Conservation (phyloP, 805 yeast genomes). For the Candida rishiriensis region DNA sequence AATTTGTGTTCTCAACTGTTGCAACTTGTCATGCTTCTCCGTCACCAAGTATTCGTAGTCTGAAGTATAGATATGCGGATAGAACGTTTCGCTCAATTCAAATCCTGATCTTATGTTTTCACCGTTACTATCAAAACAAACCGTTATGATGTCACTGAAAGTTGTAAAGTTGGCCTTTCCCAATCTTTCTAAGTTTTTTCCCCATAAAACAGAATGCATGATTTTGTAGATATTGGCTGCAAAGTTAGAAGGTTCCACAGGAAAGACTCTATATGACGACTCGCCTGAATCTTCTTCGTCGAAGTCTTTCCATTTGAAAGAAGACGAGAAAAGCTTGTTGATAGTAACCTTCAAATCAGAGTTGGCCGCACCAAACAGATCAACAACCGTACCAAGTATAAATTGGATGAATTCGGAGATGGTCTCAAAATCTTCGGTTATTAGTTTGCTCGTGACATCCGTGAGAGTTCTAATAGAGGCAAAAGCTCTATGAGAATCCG, state of each 20-base stretch:
- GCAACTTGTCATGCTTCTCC: constrained; percentile 13
- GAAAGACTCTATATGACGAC: constrained; percentile 24
- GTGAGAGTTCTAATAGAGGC: constrained; percentile 33
- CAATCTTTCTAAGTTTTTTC: constrained; percentile 20
- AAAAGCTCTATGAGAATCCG: constrained; percentile 33
- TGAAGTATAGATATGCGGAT: constrained; percentile 36
- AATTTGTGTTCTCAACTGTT: constrained; percentile 12
- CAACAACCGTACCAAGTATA: constrained; percentile 15
- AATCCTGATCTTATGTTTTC: constrained; percentile 24
- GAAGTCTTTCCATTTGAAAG: constrained; percentile 6
- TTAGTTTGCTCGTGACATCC: constrained; percentile 25
- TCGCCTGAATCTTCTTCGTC: constrained; percentile 5
- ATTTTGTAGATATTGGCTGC: constrained; percentile 29
- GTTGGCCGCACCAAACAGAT: constrained; percentile 15
- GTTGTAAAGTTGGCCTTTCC: constrained; percentile 18
- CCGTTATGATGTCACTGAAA: constrained; percentile 32
- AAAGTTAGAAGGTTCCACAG: constrained; percentile 31
- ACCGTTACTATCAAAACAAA: constrained; percentile 29
- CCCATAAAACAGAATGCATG: constrained; percentile 31
- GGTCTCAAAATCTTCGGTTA: constrained; percentile 26
- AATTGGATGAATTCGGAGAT: constrained; percentile 26
- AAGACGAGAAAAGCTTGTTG: constrained; percentile 13
- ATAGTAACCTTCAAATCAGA: constrained; percentile 10
- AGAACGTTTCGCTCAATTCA: constrained; percentile 27
- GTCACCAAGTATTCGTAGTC: constrained; percentile 22